These are phyloP conservation scores for Tilletia horrida DNA, from an alignment of 1,284 basidiomycete genomes.

Conservation along the genomic window DNA sequence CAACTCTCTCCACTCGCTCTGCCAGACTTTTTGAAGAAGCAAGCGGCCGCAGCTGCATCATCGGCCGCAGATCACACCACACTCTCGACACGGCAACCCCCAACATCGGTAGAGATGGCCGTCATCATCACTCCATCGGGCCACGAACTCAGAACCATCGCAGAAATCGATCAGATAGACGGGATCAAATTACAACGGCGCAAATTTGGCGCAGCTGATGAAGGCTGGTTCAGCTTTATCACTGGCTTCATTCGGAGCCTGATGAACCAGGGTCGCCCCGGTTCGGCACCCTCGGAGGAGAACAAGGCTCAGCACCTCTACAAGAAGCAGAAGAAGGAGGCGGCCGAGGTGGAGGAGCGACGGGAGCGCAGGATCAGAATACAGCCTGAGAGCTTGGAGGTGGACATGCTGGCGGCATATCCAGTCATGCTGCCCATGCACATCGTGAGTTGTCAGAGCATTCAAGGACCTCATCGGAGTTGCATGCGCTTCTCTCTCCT, in stretches of 20 bases:
- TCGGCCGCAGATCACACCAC: not conserved
- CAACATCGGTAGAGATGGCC: not conserved
- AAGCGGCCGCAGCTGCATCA: not conserved
- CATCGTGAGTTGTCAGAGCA: too few species aligned
- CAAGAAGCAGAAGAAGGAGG: not conserved
- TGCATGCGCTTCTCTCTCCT: not conserved
- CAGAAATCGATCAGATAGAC: not conserved
- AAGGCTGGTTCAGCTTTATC: too few species aligned
- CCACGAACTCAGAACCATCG: not conserved
- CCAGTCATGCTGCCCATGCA: constrained; percentile 18
- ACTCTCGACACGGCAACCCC: constrained; percentile 12
- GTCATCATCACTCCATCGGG: not conserved
- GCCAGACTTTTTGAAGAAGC: constrained; percentile 2
- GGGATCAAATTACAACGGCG: not conserved
- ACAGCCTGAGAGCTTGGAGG: not conserved
- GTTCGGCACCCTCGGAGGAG: not conserved
- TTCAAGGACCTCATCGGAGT: too few species aligned
- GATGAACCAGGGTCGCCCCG: not conserved
- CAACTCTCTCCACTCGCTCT: constrained; percentile 6
- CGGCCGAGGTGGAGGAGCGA: not conserved
- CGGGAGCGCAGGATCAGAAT: not conserved
- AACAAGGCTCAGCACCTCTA: not conserved
- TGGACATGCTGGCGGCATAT: constrained; percentile 14
- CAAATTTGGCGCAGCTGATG: too few species aligned
- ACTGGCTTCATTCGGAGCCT: not conserved